Base-by-base conservation (phyloP, 306 rosid genomes). In the Parietaria judaica region DNA sequence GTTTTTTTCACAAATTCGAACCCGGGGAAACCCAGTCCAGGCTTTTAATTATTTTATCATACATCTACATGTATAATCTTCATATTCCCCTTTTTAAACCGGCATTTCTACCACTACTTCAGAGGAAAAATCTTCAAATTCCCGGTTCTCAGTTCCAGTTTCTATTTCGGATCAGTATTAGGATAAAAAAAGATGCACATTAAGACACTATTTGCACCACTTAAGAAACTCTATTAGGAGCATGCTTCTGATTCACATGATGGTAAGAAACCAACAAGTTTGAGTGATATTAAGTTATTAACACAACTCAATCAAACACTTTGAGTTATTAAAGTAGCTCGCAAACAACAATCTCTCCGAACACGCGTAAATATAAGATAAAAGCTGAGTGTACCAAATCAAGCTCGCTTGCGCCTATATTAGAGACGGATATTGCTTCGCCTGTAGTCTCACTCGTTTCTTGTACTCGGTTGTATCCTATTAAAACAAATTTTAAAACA, bases 381-480 rank as follows among this genome's bases (percentile, higher is more conserved):
- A 75, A 55, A 73, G 68, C 70, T 51, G 68, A 75, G 53, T 58
- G 66, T 67, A 64, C 55, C 63, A 17, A 63, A 11, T 72, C 69
- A 70, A 45, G 63, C 76, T 54, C 60, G 66, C 31, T 68, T 62
- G 63, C 70, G 75, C 63, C 78, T 72, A 91, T 74, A 91, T 79
- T 58, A 91, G 67, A 62, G 96, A 73, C 41, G 96, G 95, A 71
- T 83, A 91, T 69, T 83, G 95, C 83, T 84, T 91, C 39, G 98
- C 83, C 83, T 91, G 96, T 76, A 73, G 95, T 60, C 91, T 79
- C 52, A 91, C 95, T 66, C 96, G 78, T 81, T 71, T 84, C 80
- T 82, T 91, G 56, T 91, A 91, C 81, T 91, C 95, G 1, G 63
- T 57, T 2, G 80, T 78, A 72, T 91, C 98, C 98, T 91, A 86